Percentiles rank a stretch among this genome's conserved stretches.
Conservation (phyloP, 2,329 filamentous ascomycete species). For the Aspergillus sp. region DNA sequence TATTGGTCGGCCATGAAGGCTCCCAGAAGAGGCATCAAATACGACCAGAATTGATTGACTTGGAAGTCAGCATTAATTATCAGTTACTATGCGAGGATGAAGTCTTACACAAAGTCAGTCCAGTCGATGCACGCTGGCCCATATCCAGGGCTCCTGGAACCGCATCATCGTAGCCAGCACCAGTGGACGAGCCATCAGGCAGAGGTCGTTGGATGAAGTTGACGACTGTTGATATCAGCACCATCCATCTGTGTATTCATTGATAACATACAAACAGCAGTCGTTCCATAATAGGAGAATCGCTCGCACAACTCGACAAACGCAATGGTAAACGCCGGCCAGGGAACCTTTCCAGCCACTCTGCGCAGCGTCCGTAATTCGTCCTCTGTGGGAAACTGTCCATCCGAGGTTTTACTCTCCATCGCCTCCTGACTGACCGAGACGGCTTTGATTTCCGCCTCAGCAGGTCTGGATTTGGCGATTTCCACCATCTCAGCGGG, state of each 20-base stretch:
- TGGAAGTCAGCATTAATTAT: background rate
- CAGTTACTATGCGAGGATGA: too few species aligned
- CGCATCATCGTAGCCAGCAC: slow-evolving; percentile 26
- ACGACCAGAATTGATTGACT: slow-evolving; percentile 60
- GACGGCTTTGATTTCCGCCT: too few species aligned
- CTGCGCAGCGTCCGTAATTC: slow-evolving; percentile 31
- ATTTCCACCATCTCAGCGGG: too few species aligned
- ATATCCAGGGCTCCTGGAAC: slow-evolving; percentile 52
- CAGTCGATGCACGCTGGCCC: slow-evolving; percentile 54
- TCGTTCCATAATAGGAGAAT: slow-evolving; percentile 72
- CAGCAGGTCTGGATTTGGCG: too few species aligned
- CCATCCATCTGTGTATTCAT: background rate
- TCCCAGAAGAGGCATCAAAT: slow-evolving; percentile 55
- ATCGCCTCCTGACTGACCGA: too few species aligned
- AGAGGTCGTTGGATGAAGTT: slow-evolving; percentile 59
- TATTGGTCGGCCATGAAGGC: slow-evolving; percentile 64
- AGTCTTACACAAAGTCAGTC: slow-evolving; percentile 41
- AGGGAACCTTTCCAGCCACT: slow-evolving; percentile 48
- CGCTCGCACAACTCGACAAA: slow-evolving; percentile 72
- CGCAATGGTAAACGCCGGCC: slow-evolving; percentile 64
- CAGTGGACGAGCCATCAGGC: slow-evolving; percentile 51
- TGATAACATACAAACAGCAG: slow-evolving; percentile 54
- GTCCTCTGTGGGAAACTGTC: slow-evolving; percentile 23
- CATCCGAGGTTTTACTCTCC: too few species aligned
- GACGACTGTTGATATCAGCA: slow-evolving; percentile 39